Evolutionary conservation across 2,329 filamentous ascomycete species (phyloP).

Genomic region (Pestalotiopsis sp.): DNA sequence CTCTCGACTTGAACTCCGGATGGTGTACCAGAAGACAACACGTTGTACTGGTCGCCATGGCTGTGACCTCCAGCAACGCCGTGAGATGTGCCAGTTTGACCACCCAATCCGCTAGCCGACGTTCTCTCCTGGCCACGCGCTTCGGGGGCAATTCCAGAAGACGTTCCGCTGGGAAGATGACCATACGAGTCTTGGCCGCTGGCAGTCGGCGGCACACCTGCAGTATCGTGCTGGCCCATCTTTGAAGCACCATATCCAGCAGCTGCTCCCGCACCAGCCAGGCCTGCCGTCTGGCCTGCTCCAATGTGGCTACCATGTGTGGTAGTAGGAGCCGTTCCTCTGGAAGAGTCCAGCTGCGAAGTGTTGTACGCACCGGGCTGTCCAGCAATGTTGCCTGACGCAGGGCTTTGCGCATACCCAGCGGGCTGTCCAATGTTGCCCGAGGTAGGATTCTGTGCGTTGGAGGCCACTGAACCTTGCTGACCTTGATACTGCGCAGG

Average conservation of each 20-base stretch:
- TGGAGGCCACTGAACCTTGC: background rate
- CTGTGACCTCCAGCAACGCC: background rate
- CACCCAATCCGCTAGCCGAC: background rate
- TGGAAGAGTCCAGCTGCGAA: background rate
- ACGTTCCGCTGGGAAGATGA: background rate
- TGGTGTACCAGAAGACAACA: background rate
- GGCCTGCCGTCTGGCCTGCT: background rate
- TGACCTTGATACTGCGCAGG: background rate
- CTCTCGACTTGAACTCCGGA: background rate
- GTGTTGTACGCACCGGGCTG: background rate
- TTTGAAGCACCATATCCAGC: background rate
- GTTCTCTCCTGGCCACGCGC: background rate
- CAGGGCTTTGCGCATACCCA: too few species aligned
- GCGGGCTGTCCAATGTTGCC: background rate
- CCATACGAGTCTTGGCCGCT: background rate
- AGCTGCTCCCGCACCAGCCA: conserved; percentile 2
- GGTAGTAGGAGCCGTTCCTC: background rate
- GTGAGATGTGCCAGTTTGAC: background rate
- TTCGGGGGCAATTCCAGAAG: background rate
- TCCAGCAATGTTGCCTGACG: too few species aligned
- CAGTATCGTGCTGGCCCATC: background rate
- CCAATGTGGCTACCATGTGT: background rate
- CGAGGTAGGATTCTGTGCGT: background rate
- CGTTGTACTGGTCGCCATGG: background rate
- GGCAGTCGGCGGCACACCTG: background rate